A percentile compares a stretch with the other conserved stretches of the same genome.
Evolutionary conservation across 2,329 filamentous ascomycete genomes (phyloP).

Genomic region (Botrytis aclada): DNA sequence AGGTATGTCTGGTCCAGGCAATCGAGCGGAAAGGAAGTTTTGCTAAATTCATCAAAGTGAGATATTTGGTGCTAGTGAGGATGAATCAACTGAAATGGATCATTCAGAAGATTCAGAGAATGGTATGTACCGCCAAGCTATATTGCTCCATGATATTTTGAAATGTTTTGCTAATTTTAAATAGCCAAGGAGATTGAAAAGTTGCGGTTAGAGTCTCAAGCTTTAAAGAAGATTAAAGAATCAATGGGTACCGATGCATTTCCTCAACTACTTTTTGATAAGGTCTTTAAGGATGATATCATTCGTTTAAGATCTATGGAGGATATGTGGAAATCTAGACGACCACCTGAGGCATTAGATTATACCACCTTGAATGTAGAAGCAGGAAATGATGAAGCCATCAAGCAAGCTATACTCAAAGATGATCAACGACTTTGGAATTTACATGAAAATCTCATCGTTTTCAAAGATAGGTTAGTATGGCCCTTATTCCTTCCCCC

Average conservation of each 20-base stretch:
- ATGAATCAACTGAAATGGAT: slow-evolving; percentile 76
- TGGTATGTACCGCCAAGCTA: slow-evolving; percentile 43
- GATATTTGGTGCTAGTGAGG: slow-evolving; percentile 88
- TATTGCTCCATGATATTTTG: slow-evolving; percentile 20
- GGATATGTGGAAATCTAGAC: slow-evolving; percentile 91
- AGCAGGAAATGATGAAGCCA: slow-evolving; percentile 45
- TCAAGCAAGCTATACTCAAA: slow-evolving; percentile 53
- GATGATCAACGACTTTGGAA: slow-evolving; percentile 78
- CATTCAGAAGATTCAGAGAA: slow-evolving; percentile 79
- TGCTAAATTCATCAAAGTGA: slow-evolving; percentile 51
- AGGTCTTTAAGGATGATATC: slow-evolving; percentile 87
- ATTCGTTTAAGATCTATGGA: slow-evolving; percentile 79
- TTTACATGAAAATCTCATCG: slow-evolving; percentile 76
- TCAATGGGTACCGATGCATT: slow-evolving; percentile 79
- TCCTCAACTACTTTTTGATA: slow-evolving; percentile 78
- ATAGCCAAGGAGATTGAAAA: slow-evolving; percentile 79
- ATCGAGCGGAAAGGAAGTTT: slow-evolving; percentile 18
- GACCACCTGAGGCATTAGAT: slow-evolving; percentile 68
- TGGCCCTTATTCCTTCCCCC: too few relatives aligned
- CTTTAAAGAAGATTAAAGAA: slow-evolving; percentile 76
- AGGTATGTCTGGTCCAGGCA: slow-evolving; percentile 46
- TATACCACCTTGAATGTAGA: slow-evolving; percentile 60
- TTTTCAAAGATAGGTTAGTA: slow-evolving; percentile 72
- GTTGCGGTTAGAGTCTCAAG: slow-evolving; percentile 76
- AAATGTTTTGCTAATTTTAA: slow-evolving; percentile 20